Evolutionary conservation across 176 grass and related monocot species (phyloP), one percentile per base, ranked within the genome.

Genomic region (Melocanna baccifera): DNA sequence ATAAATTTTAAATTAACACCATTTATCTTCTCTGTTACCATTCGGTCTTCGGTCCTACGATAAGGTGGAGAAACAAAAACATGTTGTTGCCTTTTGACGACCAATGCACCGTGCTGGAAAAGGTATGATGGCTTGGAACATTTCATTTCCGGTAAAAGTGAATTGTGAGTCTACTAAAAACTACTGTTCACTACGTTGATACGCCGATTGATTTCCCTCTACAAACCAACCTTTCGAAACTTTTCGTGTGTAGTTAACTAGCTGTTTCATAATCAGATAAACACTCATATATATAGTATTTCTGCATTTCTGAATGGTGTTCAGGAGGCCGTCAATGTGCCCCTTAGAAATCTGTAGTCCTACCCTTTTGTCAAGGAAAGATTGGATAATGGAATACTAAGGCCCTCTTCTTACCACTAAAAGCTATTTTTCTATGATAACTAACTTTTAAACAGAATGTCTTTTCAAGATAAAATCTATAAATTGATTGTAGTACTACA

Each of bases 281-380:
- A 29, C 3, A 9, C 69, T 75, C 12, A 74, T 68, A 1, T 29
- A 74, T 68, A 1, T 29, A 46, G 43, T 12, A 46, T 46, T 46
- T 45, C 43, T 19, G 25, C 62, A 76, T 75, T 76, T 69, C 61
- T 57, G 28, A 67, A 84, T 80, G 59, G 1, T 80, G n/a, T 82
- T 47, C 72, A 96, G 93, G 93, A 93, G 76, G 93, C 86, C 6
- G 93, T 93, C 30, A 93, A 96, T 10, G 34, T 87, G 30, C 91
- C 91, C 22, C 59, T 96, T 2, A 20, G 52, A 42, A 96, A 96
- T 81, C 87, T 96, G 42, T 70, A 71, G 88, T 72, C 86, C 42
- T 96, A 93, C 29, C 94, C 88, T 15, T 96, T 93, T 15, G 94
- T 96, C 46, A 89, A 85, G 39, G 86, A 89, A 74, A 87, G 84